Percentiles rank a stretch among this genome's conserved stretches.
These are phyloP conservation scores for Pestalotiopsis sp. DNA, from an alignment of 2,329 filamentous ascomycete species.

Conservation along the genomic window DNA sequence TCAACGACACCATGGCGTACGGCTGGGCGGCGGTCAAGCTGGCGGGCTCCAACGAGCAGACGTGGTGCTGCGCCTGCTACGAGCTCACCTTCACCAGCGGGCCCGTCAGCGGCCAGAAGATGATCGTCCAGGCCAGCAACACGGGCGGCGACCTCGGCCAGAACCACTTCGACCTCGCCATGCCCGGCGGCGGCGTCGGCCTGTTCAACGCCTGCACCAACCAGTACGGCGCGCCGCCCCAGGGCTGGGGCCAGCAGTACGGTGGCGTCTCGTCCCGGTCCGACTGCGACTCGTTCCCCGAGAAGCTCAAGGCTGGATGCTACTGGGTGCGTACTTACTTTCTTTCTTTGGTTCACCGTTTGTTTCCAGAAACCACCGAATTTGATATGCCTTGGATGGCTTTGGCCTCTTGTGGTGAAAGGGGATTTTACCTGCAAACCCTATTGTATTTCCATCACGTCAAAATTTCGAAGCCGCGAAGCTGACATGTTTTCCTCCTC, in stretches of 20 bases:
- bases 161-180: slow-evolving; percentile 59
- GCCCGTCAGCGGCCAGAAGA: slow-evolving; percentile 55
- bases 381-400: too few relatives aligned
- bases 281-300: slow-evolving; percentile 56
- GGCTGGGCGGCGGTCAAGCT: slow-evolving; percentile 66
- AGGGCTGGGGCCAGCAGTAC: slow-evolving; percentile 60
- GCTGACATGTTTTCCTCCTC: background rate
- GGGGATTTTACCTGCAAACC: too few relatives aligned
- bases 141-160: slow-evolving; percentile 56
- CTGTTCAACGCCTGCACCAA: slow-evolving; percentile 50
- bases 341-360: background rate
- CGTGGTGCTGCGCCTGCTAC: slow-evolving; percentile 69
- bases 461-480: too few relatives aligned
- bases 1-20: slow-evolving; percentile 61
- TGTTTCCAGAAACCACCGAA: background rate
- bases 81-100: slow-evolving; percentile 62
- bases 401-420: too few relatives aligned
- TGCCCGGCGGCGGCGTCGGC: slow-evolving; percentile 57
- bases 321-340: slow-evolving; percentile 43
- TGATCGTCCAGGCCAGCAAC: slow-evolving; percentile 64
- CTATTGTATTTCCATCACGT: too few relatives aligned
- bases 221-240: slow-evolving; percentile 46
- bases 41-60: slow-evolving; percentile 54
- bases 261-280: slow-evolving; percentile 55
- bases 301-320: slow-evolving; percentile 57